Evolutionary conservation across 2,329 filamentous ascomycete genomes (phyloP).

Genomic region (Berkeleyomyces rouxiae): DNA sequence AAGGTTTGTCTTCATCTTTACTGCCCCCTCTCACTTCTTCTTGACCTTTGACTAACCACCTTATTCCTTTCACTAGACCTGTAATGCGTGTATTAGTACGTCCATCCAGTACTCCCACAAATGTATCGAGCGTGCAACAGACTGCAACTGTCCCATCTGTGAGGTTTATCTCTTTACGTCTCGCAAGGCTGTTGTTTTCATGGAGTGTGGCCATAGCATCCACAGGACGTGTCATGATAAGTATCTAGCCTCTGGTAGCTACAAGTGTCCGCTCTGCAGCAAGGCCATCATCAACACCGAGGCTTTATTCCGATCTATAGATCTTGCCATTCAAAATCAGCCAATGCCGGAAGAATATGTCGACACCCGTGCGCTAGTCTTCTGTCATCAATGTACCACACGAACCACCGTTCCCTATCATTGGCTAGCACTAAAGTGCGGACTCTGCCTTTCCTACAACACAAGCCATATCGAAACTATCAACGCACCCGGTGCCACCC

Average conservation of each 20-base stretch:
- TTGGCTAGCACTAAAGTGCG: conserved; percentile 87
- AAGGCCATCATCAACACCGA: conserved; percentile 98
- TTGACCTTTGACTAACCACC: conserved; percentile 13
- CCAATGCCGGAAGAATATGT: conserved; percentile 80
- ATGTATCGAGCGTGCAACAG: conserved; percentile 84
- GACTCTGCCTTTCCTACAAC: conserved; percentile 53
- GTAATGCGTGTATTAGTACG: conserved; percentile 87
- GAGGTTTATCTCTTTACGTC: conserved; percentile 94
- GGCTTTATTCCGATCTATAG: conserved; percentile 76
- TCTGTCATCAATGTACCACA: conserved; percentile 89
- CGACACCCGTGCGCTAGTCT: conserved; percentile 64
- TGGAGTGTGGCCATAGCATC: conserved; percentile 91
- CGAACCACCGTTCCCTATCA: conserved; percentile 80
- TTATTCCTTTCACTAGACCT: conserved; percentile 38
- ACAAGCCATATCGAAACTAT: conserved; percentile 28
- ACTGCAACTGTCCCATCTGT: conserved; percentile 94
- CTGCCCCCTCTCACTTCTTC: background rate
- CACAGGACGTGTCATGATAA: conserved; percentile 79
- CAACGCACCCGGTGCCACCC: background rate
- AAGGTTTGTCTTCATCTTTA: conserved; percentile 42
- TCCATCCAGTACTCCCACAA: conserved; percentile 71
- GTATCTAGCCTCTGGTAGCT: conserved; percentile 65
- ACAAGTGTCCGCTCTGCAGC: conserved; percentile 92
- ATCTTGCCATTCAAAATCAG: conserved; percentile 71
- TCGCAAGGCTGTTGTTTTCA: conserved; percentile 73